Conservation (phyloP, 2,329 filamentous ascomycete species). For the Penicillium sp. region DNA sequence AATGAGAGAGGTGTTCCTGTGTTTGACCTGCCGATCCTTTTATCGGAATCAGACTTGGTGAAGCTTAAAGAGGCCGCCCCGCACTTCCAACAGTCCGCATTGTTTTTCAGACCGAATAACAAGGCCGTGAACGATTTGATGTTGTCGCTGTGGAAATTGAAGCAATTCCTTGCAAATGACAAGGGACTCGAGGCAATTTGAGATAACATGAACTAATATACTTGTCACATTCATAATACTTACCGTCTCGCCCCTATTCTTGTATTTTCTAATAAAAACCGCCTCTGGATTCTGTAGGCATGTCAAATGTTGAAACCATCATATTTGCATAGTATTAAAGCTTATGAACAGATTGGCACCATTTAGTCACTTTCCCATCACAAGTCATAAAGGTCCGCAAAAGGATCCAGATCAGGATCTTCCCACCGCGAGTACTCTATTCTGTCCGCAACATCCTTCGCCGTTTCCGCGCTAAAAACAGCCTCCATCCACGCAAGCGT, state of each 20-base stretch:
- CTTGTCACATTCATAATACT: background rate
- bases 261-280: too few species aligned
- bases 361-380: background rate
- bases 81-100: constrained; percentile 33
- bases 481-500: constrained; percentile 58
- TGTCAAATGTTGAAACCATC: background rate
- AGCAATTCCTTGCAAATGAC: constrained; percentile 29
- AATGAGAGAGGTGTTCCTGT: constrained; percentile 35
- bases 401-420: constrained; percentile 57
- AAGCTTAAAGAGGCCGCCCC: constrained; percentile 28
- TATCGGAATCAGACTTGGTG: constrained; percentile 32
- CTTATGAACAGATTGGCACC: background rate
- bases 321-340: background rate
- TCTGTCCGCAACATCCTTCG: constrained; percentile 49
- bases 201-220: background rate
- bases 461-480: constrained; percentile 56
- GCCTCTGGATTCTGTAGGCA: too few species aligned
- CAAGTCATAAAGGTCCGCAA: constrained; percentile 43
- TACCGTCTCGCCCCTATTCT: background rate
- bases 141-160: constrained; percentile 42
- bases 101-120: constrained; percentile 39
- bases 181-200: background rate
- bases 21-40: constrained; percentile 36
- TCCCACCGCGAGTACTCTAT: constrained; percentile 61
- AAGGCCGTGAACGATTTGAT: constrained; percentile 31